Percentiles rank a stretch among this genome's conserved stretches.
Conservation (phyloP, 805 yeast genomes). For the Yarrowia sp. region DNA sequence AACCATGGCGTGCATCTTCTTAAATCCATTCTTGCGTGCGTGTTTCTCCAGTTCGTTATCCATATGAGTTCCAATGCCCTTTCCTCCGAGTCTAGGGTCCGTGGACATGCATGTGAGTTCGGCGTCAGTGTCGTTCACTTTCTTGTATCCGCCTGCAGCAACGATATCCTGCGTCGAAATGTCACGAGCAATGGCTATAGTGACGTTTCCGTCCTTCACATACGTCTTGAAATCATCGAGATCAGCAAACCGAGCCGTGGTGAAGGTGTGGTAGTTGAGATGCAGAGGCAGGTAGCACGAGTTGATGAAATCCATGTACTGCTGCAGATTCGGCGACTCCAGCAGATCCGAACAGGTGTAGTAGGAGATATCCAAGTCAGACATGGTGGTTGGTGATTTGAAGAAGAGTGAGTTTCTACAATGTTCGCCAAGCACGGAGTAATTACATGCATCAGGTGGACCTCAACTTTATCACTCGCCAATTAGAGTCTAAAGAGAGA, state of each 20-base stretch:
- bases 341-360: constrained; percentile 9
- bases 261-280: constrained; percentile 11
- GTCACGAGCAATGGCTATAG: constrained; percentile 11
- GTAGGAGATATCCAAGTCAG: constrained; percentile 15
- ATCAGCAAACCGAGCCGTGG: not conserved
- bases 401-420: not conserved
- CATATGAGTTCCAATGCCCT: constrained; percentile 27
- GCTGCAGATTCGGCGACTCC: not conserved
- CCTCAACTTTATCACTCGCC: not conserved
- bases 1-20: constrained; percentile 16
- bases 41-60: not conserved
- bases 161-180: constrained; percentile 3
- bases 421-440: not conserved
- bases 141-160: constrained; percentile 32
- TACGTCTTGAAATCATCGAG: constrained; percentile 5
- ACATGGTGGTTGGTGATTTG: constrained; percentile 11
- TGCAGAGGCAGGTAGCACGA: constrained; percentile 24
- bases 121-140: not conserved
- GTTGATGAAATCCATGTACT: constrained; percentile 28
- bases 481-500: not conserved
- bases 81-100: constrained; percentile 4
- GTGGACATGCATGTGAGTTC: constrained; percentile 22
- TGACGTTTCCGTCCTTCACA: not conserved
- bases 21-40: constrained; percentile 16
- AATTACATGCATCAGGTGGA: constrained; percentile 1